phyloP scores from a whole-genome alignment of 805 yeast species.

The Candida peoriensis region DNA sequence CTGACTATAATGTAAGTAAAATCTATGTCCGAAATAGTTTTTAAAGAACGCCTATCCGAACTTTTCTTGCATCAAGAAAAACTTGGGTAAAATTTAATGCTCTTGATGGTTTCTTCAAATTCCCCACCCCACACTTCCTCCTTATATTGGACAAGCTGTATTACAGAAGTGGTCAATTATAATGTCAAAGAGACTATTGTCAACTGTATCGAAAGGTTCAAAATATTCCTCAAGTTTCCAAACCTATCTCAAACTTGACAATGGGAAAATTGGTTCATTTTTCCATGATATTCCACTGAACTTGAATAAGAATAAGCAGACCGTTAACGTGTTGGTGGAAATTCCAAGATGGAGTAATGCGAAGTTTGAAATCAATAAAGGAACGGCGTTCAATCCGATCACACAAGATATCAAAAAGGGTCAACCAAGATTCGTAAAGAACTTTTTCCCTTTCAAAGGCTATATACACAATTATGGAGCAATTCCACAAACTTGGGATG shows the following conservation, averaged over 20 bases:
- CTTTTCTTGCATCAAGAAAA: no score
- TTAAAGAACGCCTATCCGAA: no score
- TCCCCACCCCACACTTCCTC: no score
- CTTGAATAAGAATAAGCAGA: conserved; percentile 34
- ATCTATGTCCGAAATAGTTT: no score
- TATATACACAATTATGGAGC: conserved; percentile 88
- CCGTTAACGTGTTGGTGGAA: conserved; percentile 66
- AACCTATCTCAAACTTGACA: conserved; percentile 50
- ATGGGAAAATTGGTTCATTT: conserved; percentile 9
- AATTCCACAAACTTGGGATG: conserved; percentile 95
- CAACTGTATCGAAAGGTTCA: conserved; percentile 25
- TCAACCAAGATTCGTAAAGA: conserved; percentile 67
- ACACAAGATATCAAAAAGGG: conserved; percentile 77
- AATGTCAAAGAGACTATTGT: neutral
- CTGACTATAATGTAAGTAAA: no score
- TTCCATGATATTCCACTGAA: conserved; percentile 70
- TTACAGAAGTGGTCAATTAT: no score
- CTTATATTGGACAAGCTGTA: no score
- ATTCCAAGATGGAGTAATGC: conserved; percentile 82
- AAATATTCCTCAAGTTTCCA: conserved; percentile 35
- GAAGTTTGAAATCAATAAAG: conserved; percentile 69
- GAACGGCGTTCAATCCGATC: conserved; percentile 63
- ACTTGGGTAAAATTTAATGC: no score
- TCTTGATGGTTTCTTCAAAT: no score
- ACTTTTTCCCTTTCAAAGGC: conserved; percentile 79